Conservation (phyloP, 345 rosid species). For the Eucalyptus erythrocorys region DNA sequence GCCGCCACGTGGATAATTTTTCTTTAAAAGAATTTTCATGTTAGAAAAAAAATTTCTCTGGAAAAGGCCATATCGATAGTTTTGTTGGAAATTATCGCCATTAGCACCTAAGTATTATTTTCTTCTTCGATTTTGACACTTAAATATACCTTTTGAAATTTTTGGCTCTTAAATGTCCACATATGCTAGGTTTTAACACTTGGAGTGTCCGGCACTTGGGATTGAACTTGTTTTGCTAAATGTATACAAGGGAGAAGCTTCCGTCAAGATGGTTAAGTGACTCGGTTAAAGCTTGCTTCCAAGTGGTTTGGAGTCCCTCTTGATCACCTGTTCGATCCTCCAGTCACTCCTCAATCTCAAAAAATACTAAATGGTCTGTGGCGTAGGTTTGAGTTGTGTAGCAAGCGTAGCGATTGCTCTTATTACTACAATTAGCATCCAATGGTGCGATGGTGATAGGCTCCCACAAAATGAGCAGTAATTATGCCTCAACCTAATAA, state of each 20-base stretch:
- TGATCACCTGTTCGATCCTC: background rate
- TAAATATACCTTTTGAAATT: no score
- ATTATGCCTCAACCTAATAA: background rate
- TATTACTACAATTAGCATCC: background rate
- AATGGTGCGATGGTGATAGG: background rate
- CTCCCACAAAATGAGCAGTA: background rate
- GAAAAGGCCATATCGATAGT: no score
- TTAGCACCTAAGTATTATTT: no score
- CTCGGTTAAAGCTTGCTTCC: background rate
- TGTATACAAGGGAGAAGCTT: background rate
- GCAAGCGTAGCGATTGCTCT: background rate
- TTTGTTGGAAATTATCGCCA: no score
- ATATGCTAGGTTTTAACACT: no score
- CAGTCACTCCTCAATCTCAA: background rate
- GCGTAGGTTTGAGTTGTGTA: background rate
- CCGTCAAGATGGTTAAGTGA: background rate
- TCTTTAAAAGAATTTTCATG: no score
- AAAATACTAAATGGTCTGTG: background rate
- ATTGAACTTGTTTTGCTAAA: background rate
- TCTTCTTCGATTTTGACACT: no score
- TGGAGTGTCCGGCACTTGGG: no score
- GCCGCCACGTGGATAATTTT: fast-evolving
- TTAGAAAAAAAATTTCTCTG: no score
- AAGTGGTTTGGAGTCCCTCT: background rate
- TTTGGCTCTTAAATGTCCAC: no score